Evolutionary conservation across 1,284 basidiomycete species (phyloP).

Genomic region (Pascua sp.): DNA sequence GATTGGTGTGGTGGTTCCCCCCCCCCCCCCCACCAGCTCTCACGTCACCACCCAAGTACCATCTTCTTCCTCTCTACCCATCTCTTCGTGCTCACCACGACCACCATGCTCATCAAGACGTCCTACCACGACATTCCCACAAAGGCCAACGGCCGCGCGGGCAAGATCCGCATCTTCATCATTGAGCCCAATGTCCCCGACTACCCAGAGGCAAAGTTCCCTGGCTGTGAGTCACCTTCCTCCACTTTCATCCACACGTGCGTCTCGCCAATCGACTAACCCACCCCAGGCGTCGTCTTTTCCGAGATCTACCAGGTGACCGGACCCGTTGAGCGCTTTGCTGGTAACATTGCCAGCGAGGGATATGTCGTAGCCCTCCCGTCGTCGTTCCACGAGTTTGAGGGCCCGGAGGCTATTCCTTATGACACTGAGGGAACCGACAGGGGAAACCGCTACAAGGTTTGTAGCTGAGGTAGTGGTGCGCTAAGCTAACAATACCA

Average conservation of each 20-base stretch:
- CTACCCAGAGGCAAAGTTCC: constrained; percentile 50
- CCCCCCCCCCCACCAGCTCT: too few species aligned
- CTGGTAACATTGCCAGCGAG: constrained; percentile 85
- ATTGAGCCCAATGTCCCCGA: constrained; percentile 47
- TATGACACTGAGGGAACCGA: constrained; percentile 88
- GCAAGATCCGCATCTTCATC: constrained; percentile 64
- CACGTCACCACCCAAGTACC: too few species aligned
- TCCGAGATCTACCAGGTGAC: constrained; percentile 53
- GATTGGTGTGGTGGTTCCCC: too few species aligned
- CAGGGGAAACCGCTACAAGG: constrained; percentile 84
- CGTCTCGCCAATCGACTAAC: not conserved
- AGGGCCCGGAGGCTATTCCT: constrained; percentile 76
- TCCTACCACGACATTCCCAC: constrained; percentile 71
- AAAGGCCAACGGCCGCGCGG: constrained; percentile 58
- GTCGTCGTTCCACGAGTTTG: constrained; percentile 75
- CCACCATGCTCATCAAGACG: constrained; percentile 72
- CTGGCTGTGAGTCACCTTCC: constrained; percentile 34
- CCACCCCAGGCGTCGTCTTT: constrained; percentile 40
- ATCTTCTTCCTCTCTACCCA: not conserved
- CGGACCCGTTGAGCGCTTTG: constrained; percentile 57
- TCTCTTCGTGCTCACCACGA: not conserved
- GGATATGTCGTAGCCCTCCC: constrained; percentile 51
- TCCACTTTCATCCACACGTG: not conserved
- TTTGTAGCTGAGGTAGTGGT: constrained; percentile 21
- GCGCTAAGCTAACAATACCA: constrained; percentile 35